phyloP scores from a whole-genome alignment of 768 basidiomycete species.

The Hygrocybe coccinea region DNA sequence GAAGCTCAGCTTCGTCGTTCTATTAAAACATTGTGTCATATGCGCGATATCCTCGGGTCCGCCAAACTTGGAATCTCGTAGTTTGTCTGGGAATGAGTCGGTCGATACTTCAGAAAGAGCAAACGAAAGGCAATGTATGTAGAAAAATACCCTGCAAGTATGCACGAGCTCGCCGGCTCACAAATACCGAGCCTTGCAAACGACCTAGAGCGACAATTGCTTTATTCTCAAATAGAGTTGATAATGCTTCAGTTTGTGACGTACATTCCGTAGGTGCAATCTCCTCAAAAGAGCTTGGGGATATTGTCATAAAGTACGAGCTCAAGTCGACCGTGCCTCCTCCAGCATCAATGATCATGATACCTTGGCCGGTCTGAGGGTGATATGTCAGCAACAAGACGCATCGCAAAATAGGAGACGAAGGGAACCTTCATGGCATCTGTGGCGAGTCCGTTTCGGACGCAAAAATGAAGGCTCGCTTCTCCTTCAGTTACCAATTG shows the following conservation, averaged over 20 bases:
- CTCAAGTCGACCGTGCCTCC: slow-evolving; percentile 61
- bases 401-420: neutral
- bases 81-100: slow-evolving; percentile 28
- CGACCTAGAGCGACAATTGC: slow-evolving; percentile 30
- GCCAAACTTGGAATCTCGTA: slow-evolving; percentile 36
- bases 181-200: slow-evolving; percentile 49
- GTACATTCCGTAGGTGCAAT: slow-evolving; percentile 43
- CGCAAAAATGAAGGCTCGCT: slow-evolving; percentile 54
- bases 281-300: slow-evolving; percentile 39
- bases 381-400: neutral
- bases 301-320: slow-evolving; percentile 38
- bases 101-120: neutral
- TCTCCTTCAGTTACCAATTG: slow-evolving; percentile 61
- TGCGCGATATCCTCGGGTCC: slow-evolving; percentile 36
- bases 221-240: neutral
- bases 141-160: slow-evolving; percentile 35
- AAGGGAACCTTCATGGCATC: slow-evolving; percentile 29
- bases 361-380: slow-evolving; percentile 39
- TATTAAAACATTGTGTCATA: slow-evolving; percentile 43
- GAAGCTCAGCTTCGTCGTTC: slow-evolving; percentile 44
- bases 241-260: slow-evolving; percentile 5
- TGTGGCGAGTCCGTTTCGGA: slow-evolving; percentile 36
- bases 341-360: slow-evolving; percentile 58
- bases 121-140: neutral
- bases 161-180: slow-evolving; percentile 39